Base-by-base conservation (phyloP, 805 yeast genomes). In the Cyberlindnera bimundalis region DNA sequence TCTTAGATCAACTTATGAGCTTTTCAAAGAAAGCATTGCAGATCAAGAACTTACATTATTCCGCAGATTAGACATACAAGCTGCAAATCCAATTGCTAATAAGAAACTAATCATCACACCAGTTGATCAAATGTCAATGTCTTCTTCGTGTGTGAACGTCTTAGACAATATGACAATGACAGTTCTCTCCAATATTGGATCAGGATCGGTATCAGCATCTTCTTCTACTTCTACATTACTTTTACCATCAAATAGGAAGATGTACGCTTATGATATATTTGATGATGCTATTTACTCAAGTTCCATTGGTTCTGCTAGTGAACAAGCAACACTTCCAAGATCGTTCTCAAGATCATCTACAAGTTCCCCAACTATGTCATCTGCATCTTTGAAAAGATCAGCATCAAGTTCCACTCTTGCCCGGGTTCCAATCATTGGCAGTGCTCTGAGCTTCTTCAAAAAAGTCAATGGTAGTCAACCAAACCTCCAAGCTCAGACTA, bases 251-350 rank as follows among this genome's bases (percentile, higher is more conserved):
- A 47, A 29, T 29, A 50, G 48, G 29, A 73, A 75, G 47, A 69
- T 76, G 1, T 81, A 77, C 56, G 74, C 84, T 0, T 81, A 70
- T 56, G 87, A 81, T 48, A 70, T 81, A 3, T 69, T 80, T 37
- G 87, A 81, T 57, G 87, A 81, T 51, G 80, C 84, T 1, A 69
- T 78, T 24, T 80, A 79, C 56, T 48, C 58, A 2, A 46, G 52
- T 6, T 49, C 56, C 5, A 21, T 41, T 24, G 51, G 48, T 3
- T 31, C 35, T 20, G 25, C 48, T 5, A 26, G 29, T 31, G 26
- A 35, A 3, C 21, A n/a, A n/a, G n/a, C 35, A 16, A 16, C 35
- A 25, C 23, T 33, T 11, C 20, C 29, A 13, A 37, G 14, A 4
- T 17, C 30, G 9, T 12, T 15, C 3, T 16, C 35, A 4, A 24